Percentiles rank a stretch among this genome's conserved stretches.
Conservation (phyloP, 768 basidiomycete species). For the Termitomyces sp. region DNA sequence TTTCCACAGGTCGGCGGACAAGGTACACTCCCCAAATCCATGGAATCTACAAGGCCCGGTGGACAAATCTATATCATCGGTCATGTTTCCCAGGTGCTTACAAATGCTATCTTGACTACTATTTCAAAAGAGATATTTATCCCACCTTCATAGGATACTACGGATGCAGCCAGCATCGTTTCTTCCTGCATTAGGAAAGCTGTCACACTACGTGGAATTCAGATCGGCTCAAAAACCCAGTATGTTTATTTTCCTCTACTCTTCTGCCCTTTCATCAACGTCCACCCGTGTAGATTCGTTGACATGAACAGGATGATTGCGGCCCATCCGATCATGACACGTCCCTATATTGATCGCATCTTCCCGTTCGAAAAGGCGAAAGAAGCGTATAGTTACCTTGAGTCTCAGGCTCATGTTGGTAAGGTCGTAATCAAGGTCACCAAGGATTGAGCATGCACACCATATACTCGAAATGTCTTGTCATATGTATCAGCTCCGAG, state of each 20-base stretch:
- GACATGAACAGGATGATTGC: constrained; percentile 45
- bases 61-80: constrained; percentile 50
- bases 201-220: constrained; percentile 43
- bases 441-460: neutral
- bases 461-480: neutral
- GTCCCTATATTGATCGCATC: constrained; percentile 50
- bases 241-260: constrained; percentile 20
- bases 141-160: constrained; percentile 14
- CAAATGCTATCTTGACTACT: neutral
- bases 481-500: neutral
- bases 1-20: constrained; percentile 48
- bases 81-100: constrained; percentile 35
- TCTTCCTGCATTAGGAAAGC: constrained; percentile 30
- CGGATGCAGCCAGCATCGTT: constrained; percentile 18
- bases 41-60: constrained; percentile 30
- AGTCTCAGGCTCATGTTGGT: constrained; percentile 53
- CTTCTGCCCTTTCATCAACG: neutral
- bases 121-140: neutral
- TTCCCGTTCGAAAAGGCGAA: constrained; percentile 51
- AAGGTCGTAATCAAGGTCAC: constrained; percentile 52
- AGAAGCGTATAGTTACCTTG: constrained; percentile 47
- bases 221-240: constrained; percentile 56
- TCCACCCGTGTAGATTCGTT: constrained; percentile 33
- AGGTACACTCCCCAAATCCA: constrained; percentile 41
- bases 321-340: constrained; percentile 34